Evolutionary conservation across 805 yeast genomes (phyloP), one percentile per base, ranked within the genome.

Genomic region (Starmerella sirachaensis): DNA sequence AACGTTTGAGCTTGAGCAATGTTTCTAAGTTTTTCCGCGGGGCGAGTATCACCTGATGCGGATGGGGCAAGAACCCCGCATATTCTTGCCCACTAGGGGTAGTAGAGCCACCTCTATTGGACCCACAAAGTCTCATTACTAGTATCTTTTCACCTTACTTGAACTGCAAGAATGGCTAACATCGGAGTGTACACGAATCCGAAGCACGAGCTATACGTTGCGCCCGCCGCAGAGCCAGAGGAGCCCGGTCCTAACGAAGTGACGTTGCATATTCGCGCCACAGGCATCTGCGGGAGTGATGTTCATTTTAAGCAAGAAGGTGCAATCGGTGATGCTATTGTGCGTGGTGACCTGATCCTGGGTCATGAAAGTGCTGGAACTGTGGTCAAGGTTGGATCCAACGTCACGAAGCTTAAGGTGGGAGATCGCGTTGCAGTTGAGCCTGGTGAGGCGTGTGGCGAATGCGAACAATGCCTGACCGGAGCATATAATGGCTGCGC

Each of bases 231-330:
- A 17, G 38, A 24, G 11, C 35, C 38, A 5, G 43, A 31, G 6
- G 51, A 42, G 34, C 60, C 58, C n/a, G 37, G 44, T n/a, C 51
- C 47, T 3, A 48, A 49, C 18, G 62, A 66, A 41, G 81, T 74
- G 18, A 53, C 72, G 14, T 67, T 76, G 29, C 75, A 71, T 51
- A 68, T 76, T 29, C 63, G 70, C 43, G 73, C 75, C 35, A 75
- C 81, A 6, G 85, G 85, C 19, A 77, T 78, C 47, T 78, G 85
- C 57, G 85, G 85, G 13, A 70, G 80, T 17, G 86, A 78, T 56
- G 65, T 76, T 43, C 84, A 78, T 54, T 76, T 74, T 59, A 74
- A 72, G 61, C 66, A 72, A 38, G 74, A 72, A 43, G 85, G 84
- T 31, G 67, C 64, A 40, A 76, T 76, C 42, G 81, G 65, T 18